Base-by-base conservation (phyloP, 805 yeast species). In the Jamesozyma rosinii region DNA sequence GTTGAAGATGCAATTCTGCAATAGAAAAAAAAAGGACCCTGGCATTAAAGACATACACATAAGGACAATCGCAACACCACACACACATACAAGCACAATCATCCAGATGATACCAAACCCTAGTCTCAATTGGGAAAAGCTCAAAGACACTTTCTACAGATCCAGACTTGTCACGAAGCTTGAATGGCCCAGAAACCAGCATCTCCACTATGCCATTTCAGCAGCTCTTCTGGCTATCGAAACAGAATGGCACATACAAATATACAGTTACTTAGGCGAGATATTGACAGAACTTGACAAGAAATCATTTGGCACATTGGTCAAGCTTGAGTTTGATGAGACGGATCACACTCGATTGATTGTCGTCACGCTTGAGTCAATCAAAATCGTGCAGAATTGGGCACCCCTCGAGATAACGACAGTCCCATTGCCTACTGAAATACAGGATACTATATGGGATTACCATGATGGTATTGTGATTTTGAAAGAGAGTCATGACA, bases 81-180 rank as follows among this genome's bases (percentile, higher is more conserved):
- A 34, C 6, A 34, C 8, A 18, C 6, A 11, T 20, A 11, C n/a
- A 15, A n/a, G 18, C 34, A 37, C 10, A 38, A 21, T 22, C 26
- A 24, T 8, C 29, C 29, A 24, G 39, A 45, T 46, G 42, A 44
- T 22, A 18, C 37, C 43, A 14, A 55, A 64, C 38, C 77, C 76
- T 11, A 68, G 73, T 50, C 56, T 71, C 47, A 73, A 72, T 36
- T 88, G 97, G 97, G 95, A 87, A 59, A 73, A 81, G 49, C 70
- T 88, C 17, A 79, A 76, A 42, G 77, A 78, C 59, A 81, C 77
- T 9, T 85, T 75, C 58, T 88, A 86, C 51, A 68, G 83, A 43
- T 69, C 72, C 15, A 62, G 80, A 43, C 72, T 40, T 17, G 35
- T 59, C 20, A 44, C 52, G 36, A 43, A 45, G 8, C 42, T 59